Evolutionary conservation across 2,329 filamentous ascomycete genomes (phyloP).

Genomic region (Metarhizium sp.): DNA sequence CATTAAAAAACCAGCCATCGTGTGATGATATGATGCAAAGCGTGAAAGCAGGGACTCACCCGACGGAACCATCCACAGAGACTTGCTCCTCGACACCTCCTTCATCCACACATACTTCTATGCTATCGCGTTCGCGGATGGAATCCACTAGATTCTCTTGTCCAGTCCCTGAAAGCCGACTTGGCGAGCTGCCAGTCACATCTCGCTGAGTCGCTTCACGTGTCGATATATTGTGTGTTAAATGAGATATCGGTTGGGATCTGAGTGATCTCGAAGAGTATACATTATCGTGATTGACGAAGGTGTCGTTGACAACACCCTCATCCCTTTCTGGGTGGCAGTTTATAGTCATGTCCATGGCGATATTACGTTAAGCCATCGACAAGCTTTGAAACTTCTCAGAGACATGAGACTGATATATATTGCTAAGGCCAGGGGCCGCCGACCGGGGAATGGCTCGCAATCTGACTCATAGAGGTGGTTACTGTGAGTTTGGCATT

Average conservation of each 20-base stretch:
- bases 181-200: constrained; percentile 13
- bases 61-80: constrained; percentile 12
- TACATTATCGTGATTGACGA: not conserved
- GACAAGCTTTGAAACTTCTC: constrained; percentile 1
- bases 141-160: constrained; percentile 16
- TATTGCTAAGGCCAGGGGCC: constrained; percentile 1
- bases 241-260: constrained; percentile 1
- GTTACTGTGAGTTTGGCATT: constrained; percentile 1
- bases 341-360: constrained; percentile 4
- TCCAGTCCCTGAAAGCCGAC: constrained; percentile 25
- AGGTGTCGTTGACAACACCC: not conserved
- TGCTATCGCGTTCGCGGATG: constrained; percentile 8
- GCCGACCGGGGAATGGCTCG: constrained; percentile 6
- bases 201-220: not conserved
- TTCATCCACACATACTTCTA: constrained; percentile 15
- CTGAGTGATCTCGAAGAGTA: constrained; percentile 7
- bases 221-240: not conserved
- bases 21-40: not conserved
- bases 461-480: constrained; percentile 1
- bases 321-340: not conserved
- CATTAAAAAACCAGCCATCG: not conserved
- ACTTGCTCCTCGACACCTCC: constrained; percentile 13
- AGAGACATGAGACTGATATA: constrained; percentile 1
- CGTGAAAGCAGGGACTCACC: constrained; percentile 16
- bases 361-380: constrained; percentile 3